A percentile compares a stretch with the other conserved stretches of the same genome.
These are phyloP conservation scores for Fagus sylvatica DNA, from an alignment of 306 rosid genomes.

Conservation along the genomic window DNA sequence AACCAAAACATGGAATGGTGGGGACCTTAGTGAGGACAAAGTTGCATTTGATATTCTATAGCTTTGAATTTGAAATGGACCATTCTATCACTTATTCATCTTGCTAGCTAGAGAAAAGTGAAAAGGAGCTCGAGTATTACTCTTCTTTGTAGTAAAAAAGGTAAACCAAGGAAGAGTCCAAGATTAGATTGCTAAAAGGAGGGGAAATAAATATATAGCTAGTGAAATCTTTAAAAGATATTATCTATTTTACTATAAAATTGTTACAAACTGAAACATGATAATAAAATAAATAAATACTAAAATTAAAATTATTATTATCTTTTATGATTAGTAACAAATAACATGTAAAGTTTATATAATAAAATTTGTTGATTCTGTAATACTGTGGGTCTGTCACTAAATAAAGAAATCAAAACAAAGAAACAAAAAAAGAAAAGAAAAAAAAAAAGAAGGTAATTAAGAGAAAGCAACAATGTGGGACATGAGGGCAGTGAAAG, in stretches of 20 bases:
- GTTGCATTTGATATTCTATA: background rate
- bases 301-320: no score
- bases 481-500: background rate
- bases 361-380: no score
- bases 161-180: background rate
- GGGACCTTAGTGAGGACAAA: conserved; percentile 30
- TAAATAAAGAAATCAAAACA: no score
- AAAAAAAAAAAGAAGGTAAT: background rate
- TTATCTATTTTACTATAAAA: no score
- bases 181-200: background rate
- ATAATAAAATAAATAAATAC: no score
- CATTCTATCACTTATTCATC: conserved; percentile 12
- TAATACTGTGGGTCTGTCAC: no score
- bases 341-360: no score
- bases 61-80: conserved; percentile 32
- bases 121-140: background rate
- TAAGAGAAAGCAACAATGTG: background rate
- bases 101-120: conserved; percentile 1
- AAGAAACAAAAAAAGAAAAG: no score
- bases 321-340: no score
- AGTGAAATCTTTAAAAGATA: no score
- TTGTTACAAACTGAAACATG: no score
- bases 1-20: conserved; percentile 26
- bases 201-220: background rate
- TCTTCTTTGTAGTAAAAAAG: background rate